A percentile compares a stretch with the other conserved stretches of the same genome.
Conservation (phyloP, 1,284 basidiomycete genomes). For the Apiotrichum gracile region DNA sequence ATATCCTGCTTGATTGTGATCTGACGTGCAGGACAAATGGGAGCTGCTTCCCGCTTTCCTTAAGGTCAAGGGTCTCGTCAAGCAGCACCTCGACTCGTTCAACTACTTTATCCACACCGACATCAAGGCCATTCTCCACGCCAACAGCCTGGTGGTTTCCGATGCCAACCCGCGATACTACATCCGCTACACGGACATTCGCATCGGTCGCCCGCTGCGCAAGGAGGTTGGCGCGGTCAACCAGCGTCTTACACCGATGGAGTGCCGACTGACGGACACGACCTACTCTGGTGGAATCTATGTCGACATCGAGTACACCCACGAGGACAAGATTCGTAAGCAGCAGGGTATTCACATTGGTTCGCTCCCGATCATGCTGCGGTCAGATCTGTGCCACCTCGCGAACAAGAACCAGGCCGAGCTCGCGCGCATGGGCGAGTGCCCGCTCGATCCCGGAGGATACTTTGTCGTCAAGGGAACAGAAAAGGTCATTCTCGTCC, state of each 20-base stretch:
- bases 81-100: slow-evolving; percentile 99
- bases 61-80: slow-evolving; percentile 95
- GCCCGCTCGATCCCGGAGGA: slow-evolving; percentile 95
- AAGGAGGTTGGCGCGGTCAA: slow-evolving; percentile 62
- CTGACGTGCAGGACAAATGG: slow-evolving; percentile 80
- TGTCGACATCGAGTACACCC: slow-evolving; percentile 92
- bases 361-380: slow-evolving; percentile 91
- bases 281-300: slow-evolving; percentile 92
- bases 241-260: slow-evolving; percentile 85
- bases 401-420: slow-evolving; percentile 71
- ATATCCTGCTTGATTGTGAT: background rate
- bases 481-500: slow-evolving; percentile 98
- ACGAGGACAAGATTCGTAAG: slow-evolving; percentile 83
- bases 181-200: slow-evolving; percentile 94
- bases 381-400: slow-evolving; percentile 89
- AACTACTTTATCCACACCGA: slow-evolving; percentile 99
- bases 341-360: slow-evolving; percentile 83
- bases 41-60: slow-evolving; percentile 88
- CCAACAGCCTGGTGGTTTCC: slow-evolving; percentile 87
- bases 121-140: slow-evolving; percentile 92
- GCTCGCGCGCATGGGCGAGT: slow-evolving; percentile 89
- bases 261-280: slow-evolving; percentile 92
- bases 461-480: slow-evolving; percentile 99
- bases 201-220: slow-evolving; percentile 83
- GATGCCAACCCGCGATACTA: slow-evolving; percentile 97